Base-by-base conservation (phyloP, 345 rosid species). In the Eucalyptus brandiana region DNA sequence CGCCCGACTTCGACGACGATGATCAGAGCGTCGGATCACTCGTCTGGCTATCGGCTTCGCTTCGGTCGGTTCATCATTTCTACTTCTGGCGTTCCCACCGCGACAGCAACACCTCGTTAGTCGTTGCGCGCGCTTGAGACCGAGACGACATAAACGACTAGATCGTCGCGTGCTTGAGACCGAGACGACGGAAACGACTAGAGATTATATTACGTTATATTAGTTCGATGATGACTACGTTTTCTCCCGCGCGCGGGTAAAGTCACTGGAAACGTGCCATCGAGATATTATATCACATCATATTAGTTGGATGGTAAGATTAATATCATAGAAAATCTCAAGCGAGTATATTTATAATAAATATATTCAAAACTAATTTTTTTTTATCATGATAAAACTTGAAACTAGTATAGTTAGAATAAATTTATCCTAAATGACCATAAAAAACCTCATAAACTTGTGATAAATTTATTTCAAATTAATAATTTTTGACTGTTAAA, bases 381-480 rank as follows among this genome's bases (percentile, higher is more conserved):
- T 53, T 5, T 53, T 53, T 53, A 53, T 53, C 26, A 53, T 53
- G 58, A 53, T 53, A 53, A 19, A 53, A 8, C 10, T 1, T 19
- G 26, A 53, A 19, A 19, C 0, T 53, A 53, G 11, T 53, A 53
- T 19, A 8, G 0, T 19, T 53, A 53, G 0, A 1, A 51, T 51
- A 3, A 51, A 18, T 51, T 51, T 53, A 53, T 53, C 24, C 5
- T 0, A 53, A 53, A 19, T 53, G 0, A 19, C 10, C 0, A 53
- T 18, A 53, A 19, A 53, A 53, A 53, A 19, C 4, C 4, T 3
- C 1, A 18, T 53, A 3, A 53, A 53, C 2, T 53, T 53, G 0
- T 53, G 1, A 53, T 53, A 19, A 53, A 53, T 53, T 53, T 19
- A 19, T 0, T 0, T 0, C 0, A 53, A 53, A 53, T 1, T 53